Base-by-base conservation (phyloP, 2,329 filamentous ascomycete genomes). In the Nothomitra cinnamomea region DNA sequence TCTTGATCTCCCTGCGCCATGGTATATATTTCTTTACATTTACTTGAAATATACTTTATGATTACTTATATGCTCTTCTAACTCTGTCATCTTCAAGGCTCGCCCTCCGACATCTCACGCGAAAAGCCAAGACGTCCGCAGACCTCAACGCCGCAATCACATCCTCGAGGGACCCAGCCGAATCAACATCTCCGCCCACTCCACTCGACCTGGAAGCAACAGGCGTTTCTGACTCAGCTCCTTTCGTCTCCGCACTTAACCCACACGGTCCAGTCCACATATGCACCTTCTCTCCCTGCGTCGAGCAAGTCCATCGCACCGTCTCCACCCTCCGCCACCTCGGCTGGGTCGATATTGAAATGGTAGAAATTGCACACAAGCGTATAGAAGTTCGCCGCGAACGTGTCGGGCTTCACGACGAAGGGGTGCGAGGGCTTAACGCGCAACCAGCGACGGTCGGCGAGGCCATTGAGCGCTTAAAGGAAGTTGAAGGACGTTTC, bases 201-300 rank as follows among this genome's bases (percentile, higher is more conserved):
- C 28, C 28, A 24, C 19, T 17, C 24, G 32, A 49, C 6, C 25
- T 19, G 21, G 45, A 49, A 49, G 15, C 45, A 35, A 24, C 28
- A 32, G 10, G 28, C 28, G 4, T 12, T 24, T 2, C 19, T 19
- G 24, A n/a, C n/a, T 4, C 43, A 3, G 5, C 45, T n/a, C 19
- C 45, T 6, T 42, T 54, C 45, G 17, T 17, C 49, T 75, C 76
- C 1, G 74, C 78, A 0, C 73, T 96, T 10, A 82, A 92, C 59
- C 80, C 86, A 0, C 74, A 75, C n/a, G 75, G 78, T 42, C 76
- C 83, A 3, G 79, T 83, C 1, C 77, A 92, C 63, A 77, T 98
- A 53, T 98, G 92, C 71, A 94, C 88, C 0, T 98, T 98, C 69
- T 94, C 85, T 1, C 92, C 92, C 0, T 98, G 92, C 67, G 94